Conservation (phyloP, 2,329 filamentous ascomycete species). For the Cercospora zeae-maydis region DNA sequence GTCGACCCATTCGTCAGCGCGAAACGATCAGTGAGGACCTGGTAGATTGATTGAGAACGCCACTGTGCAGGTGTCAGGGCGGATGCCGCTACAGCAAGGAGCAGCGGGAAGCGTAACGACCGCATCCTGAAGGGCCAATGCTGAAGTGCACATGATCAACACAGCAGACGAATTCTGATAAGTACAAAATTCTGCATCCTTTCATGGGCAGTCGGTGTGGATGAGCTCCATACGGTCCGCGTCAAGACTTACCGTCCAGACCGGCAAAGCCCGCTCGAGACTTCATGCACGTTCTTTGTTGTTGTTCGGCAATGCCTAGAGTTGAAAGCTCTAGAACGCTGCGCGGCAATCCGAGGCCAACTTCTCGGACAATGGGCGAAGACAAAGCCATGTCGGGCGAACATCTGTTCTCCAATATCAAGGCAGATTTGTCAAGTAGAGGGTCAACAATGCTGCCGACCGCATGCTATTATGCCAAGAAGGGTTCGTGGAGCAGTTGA, state of each 20-base stretch:
- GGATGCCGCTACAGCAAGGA: slow-evolving; percentile 14
- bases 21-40: slow-evolving; percentile 56
- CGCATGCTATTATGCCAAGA: slow-evolving; percentile 7
- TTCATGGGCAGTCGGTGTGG: slow-evolving; percentile 1
- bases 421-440: slow-evolving; percentile 8
- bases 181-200: slow-evolving; percentile 6
- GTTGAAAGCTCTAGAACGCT: slow-evolving; percentile 9
- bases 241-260: slow-evolving; percentile 14
- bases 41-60: slow-evolving; percentile 56
- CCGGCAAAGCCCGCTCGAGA: not conserved
- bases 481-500: not conserved
- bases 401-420: slow-evolving; percentile 3
- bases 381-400: slow-evolving; percentile 11
- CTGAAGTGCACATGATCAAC: not conserved
- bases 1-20: slow-evolving; percentile 48
- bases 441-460: not conserved
- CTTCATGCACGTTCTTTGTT: slow-evolving; percentile 8
- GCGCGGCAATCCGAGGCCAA: slow-evolving; percentile 1
- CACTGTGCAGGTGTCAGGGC: slow-evolving; percentile 22
- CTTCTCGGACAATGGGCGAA: slow-evolving; percentile 10
- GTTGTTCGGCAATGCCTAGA: slow-evolving; percentile 1
- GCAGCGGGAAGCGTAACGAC: not conserved
- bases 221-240: not conserved
- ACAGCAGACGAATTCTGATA: slow-evolving; percentile 2
- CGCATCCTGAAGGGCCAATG: slow-evolving; percentile 1